A percentile compares a stretch with the other conserved stretches of the same genome.
These are phyloP conservation scores for Fusarium sterilihyphosum DNA, from an alignment of 2,329 filamentous ascomycete genomes.

Conservation along the genomic window DNA sequence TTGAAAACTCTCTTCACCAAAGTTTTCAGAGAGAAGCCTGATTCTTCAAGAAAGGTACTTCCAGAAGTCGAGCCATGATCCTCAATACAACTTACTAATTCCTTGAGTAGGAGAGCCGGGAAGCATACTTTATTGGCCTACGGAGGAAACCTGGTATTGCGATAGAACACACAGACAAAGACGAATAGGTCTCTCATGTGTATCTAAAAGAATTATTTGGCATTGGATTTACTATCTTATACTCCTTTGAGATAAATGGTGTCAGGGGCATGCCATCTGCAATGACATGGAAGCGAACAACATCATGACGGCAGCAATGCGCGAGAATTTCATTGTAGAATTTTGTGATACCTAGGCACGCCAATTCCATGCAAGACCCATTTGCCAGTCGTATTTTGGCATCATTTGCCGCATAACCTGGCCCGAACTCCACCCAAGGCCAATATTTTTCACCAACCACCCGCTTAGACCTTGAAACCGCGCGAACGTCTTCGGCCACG, in stretches of 20 bases:
- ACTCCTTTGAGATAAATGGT: background rate
- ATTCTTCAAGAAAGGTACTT: slow-evolving; percentile 83
- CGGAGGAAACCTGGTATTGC: slow-evolving; percentile 65
- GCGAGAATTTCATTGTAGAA: slow-evolving; percentile 47
- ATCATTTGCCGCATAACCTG: slow-evolving; percentile 44
- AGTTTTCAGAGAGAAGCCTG: slow-evolving; percentile 89
- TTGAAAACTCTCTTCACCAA: slow-evolving; percentile 81
- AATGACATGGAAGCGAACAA: slow-evolving; percentile 30
- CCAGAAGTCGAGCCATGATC: background rate
- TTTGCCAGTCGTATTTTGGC: slow-evolving; percentile 47
- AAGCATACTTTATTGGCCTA: slow-evolving; percentile 86
- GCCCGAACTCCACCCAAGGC: slow-evolving; percentile 43
- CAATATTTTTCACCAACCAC: slow-evolving; percentile 39
- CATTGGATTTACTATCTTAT: background rate
- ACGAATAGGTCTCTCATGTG: background rate
- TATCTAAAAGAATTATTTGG: background rate
- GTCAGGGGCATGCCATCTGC: background rate
- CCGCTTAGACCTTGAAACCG: slow-evolving; percentile 99
- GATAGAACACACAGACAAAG: slow-evolving; percentile 16
- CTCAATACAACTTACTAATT: background rate
- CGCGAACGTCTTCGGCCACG: slow-evolving; percentile 98
- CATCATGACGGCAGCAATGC: slow-evolving; percentile 38
- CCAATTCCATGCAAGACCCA: slow-evolving; percentile 56
- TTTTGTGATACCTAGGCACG: slow-evolving; percentile 60
- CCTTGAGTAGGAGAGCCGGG: slow-evolving; percentile 62